Conservation (phyloP, 164 flowering plant genomes). For the Nymphaea colorata region DNA sequence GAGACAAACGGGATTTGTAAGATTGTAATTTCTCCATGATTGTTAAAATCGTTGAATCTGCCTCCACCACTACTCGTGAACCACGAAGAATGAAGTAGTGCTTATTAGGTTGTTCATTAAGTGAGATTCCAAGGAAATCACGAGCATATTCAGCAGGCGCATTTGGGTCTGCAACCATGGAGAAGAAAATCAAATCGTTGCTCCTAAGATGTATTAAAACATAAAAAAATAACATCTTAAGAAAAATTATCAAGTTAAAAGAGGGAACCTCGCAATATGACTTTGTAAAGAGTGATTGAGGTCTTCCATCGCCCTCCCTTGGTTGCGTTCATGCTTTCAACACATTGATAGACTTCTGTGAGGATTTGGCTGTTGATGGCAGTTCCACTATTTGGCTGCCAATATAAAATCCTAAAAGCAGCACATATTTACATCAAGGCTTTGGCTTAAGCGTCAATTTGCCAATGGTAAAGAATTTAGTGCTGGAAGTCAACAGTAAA, state of each 20-base stretch:
- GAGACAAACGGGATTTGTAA: conserved; percentile 54
- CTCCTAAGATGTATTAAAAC: not conserved
- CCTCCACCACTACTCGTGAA: conserved; percentile 55
- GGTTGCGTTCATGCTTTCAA: conserved; percentile 64
- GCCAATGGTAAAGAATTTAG: too few relatives aligned
- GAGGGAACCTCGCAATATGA: conserved; percentile 48
- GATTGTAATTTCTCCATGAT: conserved; percentile 90
- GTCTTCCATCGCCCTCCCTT: conserved; percentile 89
- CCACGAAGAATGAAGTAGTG: conserved; percentile 51
- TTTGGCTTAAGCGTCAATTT: not conserved
- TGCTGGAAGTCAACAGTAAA: too few relatives aligned
- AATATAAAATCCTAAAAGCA: conserved; percentile 60
- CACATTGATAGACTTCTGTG: conserved; percentile 67
- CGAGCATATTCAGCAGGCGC: conserved; percentile 33
- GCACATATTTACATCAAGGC: not conserved
- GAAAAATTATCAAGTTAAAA: not conserved
- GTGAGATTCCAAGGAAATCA: conserved; percentile 60
- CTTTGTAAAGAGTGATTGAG: conserved; percentile 53
- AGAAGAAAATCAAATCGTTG: not conserved
- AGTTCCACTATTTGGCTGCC: conserved; percentile 80
- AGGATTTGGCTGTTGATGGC: conserved; percentile 71
- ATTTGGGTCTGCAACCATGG: not conserved
- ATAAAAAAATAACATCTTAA: not conserved
- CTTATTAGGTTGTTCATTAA: conserved; percentile 72
- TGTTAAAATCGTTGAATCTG: conserved; percentile 57